A percentile compares a stretch with the other conserved stretches of the same genome.
Evolutionary conservation across 208 protist species (phyloP).

Genomic region (Tritrichomonas musculus): DNA sequence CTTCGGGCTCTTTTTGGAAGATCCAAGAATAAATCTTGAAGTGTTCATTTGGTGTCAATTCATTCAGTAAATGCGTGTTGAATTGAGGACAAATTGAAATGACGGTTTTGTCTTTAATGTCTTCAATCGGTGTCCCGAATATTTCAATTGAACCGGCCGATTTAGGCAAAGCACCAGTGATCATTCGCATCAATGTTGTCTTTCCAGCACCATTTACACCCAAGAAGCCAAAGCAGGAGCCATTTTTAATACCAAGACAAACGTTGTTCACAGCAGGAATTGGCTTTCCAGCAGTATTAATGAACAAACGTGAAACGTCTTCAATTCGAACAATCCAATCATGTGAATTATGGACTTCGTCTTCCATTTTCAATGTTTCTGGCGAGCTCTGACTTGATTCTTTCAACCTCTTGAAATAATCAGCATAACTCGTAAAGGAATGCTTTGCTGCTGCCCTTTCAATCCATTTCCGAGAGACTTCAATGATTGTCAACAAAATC

Average conservation of each 20-base stretch:
- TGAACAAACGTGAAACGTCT: not conserved
- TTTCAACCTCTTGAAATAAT: not conserved
- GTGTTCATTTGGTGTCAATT: not conserved
- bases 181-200: constrained; percentile 46
- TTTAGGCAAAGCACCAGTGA: constrained; percentile 35
- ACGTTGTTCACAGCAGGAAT: not conserved
- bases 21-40: not conserved
- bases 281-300: not conserved
- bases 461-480: not conserved
- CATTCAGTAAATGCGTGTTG: not conserved
- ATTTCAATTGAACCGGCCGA: constrained; percentile 22
- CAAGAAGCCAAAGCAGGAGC: constrained; percentile 40
- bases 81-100: constrained; percentile 17
- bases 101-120: not conserved
- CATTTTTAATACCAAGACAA: not conserved
- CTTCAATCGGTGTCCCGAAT: not conserved
- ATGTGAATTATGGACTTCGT: not conserved
- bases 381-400: not conserved
- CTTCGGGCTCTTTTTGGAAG: not conserved
- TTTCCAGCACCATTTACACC: constrained; percentile 48
- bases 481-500: not conserved
- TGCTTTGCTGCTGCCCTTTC: not conserved
- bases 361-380: not conserved
- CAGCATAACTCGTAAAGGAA: not conserved
- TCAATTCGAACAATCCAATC: not conserved